phyloP scores from a whole-genome alignment of 441 rosid genomes.

The Populus hybrid region DNA sequence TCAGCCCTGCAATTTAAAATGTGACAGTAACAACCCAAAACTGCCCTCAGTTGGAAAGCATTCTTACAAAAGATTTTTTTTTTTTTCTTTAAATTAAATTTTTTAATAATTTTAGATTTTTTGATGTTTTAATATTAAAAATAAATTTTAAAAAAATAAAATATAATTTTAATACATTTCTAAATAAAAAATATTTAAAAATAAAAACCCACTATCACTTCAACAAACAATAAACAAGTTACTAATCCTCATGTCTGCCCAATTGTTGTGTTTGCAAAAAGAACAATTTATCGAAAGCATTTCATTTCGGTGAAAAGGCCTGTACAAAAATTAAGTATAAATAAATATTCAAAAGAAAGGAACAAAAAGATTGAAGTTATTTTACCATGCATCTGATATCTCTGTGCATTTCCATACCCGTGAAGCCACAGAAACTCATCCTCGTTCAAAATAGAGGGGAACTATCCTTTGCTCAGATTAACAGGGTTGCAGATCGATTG shows the following conservation, averaged over 20 bases:
- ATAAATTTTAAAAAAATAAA: too few species aligned
- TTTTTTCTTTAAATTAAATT: too few species aligned
- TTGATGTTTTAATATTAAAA: too few species aligned
- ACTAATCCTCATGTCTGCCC: neutral
- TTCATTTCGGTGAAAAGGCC: constrained; percentile 13
- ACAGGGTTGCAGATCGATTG: neutral
- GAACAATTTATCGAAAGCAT: constrained; percentile 2
- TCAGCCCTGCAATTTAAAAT: neutral
- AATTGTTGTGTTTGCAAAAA: neutral
- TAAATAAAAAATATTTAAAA: too few species aligned
- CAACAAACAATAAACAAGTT: too few species aligned
- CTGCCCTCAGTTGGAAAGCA: neutral
- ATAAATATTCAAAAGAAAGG: constrained; percentile 3
- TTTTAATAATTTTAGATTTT: too few species aligned
- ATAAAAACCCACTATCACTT: too few species aligned
- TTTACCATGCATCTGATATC: constrained; percentile 16
- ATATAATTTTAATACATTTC: too few species aligned
- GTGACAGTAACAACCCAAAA: neutral
- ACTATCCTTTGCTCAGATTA: constrained; percentile 3
- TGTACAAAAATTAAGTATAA: constrained; percentile 23
- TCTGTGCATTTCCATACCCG: constrained; percentile 21
- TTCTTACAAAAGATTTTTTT: too few species aligned
- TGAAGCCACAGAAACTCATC: constrained; percentile 7
- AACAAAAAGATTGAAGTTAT: neutral
- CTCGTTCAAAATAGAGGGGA: constrained; percentile 14